Evolutionary conservation across 192 early-diverging fungal species (phyloP).

Genomic region (Coemansia sp.): DNA sequence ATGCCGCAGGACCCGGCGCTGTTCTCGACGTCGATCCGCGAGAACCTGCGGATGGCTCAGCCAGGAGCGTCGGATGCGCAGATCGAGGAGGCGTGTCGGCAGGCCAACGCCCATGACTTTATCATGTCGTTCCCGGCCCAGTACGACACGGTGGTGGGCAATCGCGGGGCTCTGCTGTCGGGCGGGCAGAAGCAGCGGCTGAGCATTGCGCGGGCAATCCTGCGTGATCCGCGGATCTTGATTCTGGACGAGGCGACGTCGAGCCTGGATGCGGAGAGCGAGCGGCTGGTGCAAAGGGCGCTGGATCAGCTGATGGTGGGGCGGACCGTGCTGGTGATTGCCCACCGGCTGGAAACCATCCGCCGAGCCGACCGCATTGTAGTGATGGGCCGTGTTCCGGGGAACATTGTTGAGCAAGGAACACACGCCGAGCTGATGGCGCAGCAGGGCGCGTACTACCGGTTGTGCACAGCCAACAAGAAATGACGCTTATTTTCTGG

Average conservation of each 20-base stretch:
- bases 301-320: constrained; percentile 64
- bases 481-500: too few species aligned
- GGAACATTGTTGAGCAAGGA: constrained; percentile 49
- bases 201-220: constrained; percentile 56
- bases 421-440: constrained; percentile 41
- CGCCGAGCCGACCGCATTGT: constrained; percentile 70
- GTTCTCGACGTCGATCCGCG: constrained; percentile 69
- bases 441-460: constrained; percentile 40
- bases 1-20: constrained; percentile 76
- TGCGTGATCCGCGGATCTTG: constrained; percentile 62
- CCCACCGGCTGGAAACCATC: constrained; percentile 78
- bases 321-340: constrained; percentile 80
- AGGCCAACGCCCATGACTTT: constrained; percentile 73
- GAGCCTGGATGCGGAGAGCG: constrained; percentile 68
- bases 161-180: constrained; percentile 52
- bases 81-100: constrained; percentile 61
- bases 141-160: constrained; percentile 51
- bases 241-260: constrained; percentile 77
- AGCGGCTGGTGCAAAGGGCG: constrained; percentile 66
- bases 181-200: constrained; percentile 61
- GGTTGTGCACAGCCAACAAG: constrained; percentile 33
- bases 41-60: constrained; percentile 66
- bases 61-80: constrained; percentile 58
- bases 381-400: constrained; percentile 55
- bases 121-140: constrained; percentile 49